Conservation (phyloP, 179 eudicot species). For the Carnegiea gigantea region DNA sequence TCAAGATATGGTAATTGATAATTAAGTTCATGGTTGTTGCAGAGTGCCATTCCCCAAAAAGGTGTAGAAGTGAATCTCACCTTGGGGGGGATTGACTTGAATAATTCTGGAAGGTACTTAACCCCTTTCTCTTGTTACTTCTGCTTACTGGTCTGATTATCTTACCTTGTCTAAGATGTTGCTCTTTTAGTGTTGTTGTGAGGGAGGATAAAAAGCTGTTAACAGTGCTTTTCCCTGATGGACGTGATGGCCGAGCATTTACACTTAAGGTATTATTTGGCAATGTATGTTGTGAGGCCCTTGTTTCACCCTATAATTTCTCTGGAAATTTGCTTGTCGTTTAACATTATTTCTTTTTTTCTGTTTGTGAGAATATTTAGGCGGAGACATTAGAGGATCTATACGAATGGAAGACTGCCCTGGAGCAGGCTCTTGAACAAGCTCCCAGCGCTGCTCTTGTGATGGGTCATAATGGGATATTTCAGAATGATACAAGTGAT, state of each 20-base stretch:
- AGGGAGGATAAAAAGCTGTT: constrained; percentile 90
- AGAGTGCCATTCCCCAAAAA: constrained; percentile 89
- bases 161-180: constrained; percentile 20
- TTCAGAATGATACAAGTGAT: constrained; percentile 79
- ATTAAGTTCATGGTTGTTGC: neutral
- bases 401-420: constrained; percentile 96
- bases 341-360: neutral
- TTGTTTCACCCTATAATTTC: no score
- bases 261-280: constrained; percentile 77
- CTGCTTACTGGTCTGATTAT: constrained; percentile 10
- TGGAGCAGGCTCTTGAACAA: constrained; percentile 95
- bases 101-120: constrained; percentile 93
- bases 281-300: neutral
- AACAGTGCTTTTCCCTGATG: constrained; percentile 95
- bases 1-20: no score
- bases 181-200: constrained; percentile 81
- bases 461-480: constrained; percentile 97
- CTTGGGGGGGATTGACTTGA: constrained; percentile 94
- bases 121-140: neutral
- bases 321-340: neutral
- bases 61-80: constrained; percentile 96
- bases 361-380: constrained; percentile 35
- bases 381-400: constrained; percentile 94
- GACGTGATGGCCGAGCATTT: constrained; percentile 97
- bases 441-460: constrained; percentile 99